Conservation (phyloP, 768 basidiomycete genomes). For the Pisolithus tinctorius region DNA sequence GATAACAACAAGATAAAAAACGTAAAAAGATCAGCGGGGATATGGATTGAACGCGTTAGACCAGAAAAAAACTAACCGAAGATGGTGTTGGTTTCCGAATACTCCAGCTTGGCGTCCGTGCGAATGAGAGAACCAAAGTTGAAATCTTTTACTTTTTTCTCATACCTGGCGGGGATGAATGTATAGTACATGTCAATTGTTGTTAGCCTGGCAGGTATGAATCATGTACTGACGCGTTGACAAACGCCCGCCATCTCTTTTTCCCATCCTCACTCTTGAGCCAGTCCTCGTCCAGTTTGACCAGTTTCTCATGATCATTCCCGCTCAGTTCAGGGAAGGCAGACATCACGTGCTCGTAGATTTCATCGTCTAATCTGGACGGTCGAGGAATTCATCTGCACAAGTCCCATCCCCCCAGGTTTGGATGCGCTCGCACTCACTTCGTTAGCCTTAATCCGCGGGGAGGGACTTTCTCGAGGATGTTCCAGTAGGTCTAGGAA, state of each 20-base stretch:
- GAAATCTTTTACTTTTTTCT: constrained; percentile 85
- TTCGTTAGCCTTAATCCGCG: constrained; percentile 74
- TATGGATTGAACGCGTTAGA: neutral
- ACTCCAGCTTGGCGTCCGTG: constrained; percentile 70
- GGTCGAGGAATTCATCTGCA: constrained; percentile 12
- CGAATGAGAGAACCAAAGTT: constrained; percentile 97
- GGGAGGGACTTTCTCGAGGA: constrained; percentile 76
- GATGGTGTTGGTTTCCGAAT: constrained; percentile 88
- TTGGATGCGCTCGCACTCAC: constrained; percentile 34
- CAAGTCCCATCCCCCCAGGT: neutral
- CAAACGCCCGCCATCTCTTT: constrained; percentile 86
- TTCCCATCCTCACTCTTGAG: constrained; percentile 89
- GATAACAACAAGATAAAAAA: neutral
- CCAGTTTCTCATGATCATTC: constrained; percentile 39
- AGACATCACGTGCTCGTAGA: constrained; percentile 67
- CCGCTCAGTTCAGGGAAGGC: constrained; percentile 76
- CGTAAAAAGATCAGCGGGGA: constrained; percentile 7
- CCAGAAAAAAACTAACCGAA: constrained; percentile 56
- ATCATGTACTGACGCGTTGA: constrained; percentile 48
- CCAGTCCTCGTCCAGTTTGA: constrained; percentile 77
- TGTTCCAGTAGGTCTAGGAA: constrained; percentile 87
- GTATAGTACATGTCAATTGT: neutral
- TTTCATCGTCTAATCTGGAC: constrained; percentile 80
- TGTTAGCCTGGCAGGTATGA: neutral
- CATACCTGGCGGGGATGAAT: constrained; percentile 49